Evolutionary conservation across 495 filamentous ascomycete genomes (phyloP).

Genomic region (Neurospora sp.): DNA sequence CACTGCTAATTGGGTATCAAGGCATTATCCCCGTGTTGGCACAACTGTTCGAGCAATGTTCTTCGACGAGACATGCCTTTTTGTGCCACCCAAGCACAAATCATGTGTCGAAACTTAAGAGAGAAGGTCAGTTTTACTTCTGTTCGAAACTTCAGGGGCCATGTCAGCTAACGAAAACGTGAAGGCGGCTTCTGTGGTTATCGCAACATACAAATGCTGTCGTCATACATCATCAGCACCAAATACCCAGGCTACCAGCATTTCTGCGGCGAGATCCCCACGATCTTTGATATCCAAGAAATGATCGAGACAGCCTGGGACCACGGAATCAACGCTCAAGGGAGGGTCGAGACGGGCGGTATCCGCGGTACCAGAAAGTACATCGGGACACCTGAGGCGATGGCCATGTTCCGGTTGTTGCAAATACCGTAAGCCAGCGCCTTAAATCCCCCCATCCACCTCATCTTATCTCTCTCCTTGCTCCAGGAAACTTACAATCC

Average conservation of each 20-base stretch:
- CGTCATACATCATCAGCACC: slow-evolving; percentile 61
- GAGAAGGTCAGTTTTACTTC: slow-evolving; percentile 40
- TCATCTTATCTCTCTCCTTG: neutral
- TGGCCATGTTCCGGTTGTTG: slow-evolving; percentile 64
- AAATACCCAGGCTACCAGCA: slow-evolving; percentile 44
- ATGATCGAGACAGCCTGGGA: slow-evolving; percentile 89
- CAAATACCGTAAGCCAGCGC: slow-evolving; percentile 47
- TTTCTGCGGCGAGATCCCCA: slow-evolving; percentile 56
- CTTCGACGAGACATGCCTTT: slow-evolving; percentile 55
- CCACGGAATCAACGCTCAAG: slow-evolving; percentile 63
- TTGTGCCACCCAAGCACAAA: slow-evolving; percentile 66
- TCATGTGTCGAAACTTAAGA: slow-evolving; percentile 71
- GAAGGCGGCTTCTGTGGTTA: slow-evolving; percentile 92
- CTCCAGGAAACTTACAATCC: neutral
- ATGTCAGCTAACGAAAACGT: neutral
- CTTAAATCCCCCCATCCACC: slow-evolving; percentile 14
- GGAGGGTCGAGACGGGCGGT: slow-evolving; percentile 74
- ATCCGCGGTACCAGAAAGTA: slow-evolving; percentile 85
- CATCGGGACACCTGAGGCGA: slow-evolving; percentile 88
- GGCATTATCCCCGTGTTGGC: slow-evolving; percentile 68
- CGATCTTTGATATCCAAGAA: slow-evolving; percentile 77
- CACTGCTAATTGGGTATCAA: slow-evolving; percentile 15
- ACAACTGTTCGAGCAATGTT: slow-evolving; percentile 58
- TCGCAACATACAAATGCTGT: slow-evolving; percentile 89
- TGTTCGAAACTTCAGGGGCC: neutral